Evolutionary conservation across 2,329 filamentous ascomycete genomes (phyloP).

Genomic region (Fusarium buxicola): DNA sequence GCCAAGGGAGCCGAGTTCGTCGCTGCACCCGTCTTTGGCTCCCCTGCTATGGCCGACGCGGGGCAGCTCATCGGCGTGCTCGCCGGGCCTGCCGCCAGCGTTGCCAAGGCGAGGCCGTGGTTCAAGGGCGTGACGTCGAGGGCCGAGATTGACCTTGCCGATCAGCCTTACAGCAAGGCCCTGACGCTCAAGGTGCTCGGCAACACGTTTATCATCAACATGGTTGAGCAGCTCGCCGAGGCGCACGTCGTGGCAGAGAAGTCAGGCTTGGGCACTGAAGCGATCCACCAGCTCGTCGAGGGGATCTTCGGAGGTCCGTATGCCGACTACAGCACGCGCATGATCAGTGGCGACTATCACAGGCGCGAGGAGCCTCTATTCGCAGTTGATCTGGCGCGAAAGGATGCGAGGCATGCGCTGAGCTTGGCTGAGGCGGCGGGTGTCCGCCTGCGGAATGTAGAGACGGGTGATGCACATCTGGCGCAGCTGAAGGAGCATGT

Average conservation of each 20-base stretch:
- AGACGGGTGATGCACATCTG: constrained; percentile 77
- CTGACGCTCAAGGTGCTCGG: constrained; percentile 83
- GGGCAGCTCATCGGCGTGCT: constrained; percentile 80
- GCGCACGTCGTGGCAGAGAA: constrained; percentile 85
- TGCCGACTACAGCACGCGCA: constrained; percentile 77
- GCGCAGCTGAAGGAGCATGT: constrained; percentile 73
- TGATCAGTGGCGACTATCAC: constrained; percentile 82
- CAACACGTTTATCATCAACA: constrained; percentile 87
- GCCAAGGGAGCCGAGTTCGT: constrained; percentile 78
- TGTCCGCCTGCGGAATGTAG: constrained; percentile 70
- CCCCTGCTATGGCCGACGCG: constrained; percentile 75
- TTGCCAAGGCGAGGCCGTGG: constrained; percentile 75
- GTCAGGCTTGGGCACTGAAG: constrained; percentile 76
- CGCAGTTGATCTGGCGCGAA: constrained; percentile 82
- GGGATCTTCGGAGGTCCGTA: constrained; percentile 81
- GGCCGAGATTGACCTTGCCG: constrained; percentile 76
- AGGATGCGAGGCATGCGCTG: constrained; percentile 82
- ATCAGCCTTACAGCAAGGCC: constrained; percentile 75
- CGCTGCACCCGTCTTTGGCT: constrained; percentile 76
- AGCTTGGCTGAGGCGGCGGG: constrained; percentile 73
- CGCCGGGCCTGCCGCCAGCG: constrained; percentile 70
- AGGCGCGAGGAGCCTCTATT: constrained; percentile 83
- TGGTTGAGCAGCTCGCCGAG: constrained; percentile 83
- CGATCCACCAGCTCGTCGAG: constrained; percentile 78
- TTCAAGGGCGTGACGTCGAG: constrained; percentile 78